Evolutionary conservation across 148 eudicot species (phyloP).

Genomic region (Cornus suecica): DNA sequence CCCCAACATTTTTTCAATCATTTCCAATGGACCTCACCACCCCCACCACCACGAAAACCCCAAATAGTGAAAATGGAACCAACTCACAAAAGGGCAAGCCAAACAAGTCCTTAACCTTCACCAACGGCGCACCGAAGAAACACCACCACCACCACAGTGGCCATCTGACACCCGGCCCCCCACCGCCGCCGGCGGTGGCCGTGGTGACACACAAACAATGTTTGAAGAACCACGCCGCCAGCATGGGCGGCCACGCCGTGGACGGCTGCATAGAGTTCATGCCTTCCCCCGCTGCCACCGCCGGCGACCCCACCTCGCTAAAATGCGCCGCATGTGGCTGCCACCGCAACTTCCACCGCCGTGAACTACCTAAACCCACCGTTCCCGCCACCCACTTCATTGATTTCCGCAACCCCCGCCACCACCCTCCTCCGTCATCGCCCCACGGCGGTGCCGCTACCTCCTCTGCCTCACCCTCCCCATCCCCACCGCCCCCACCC

Average conservation of each 20-base stretch:
- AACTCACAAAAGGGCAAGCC: constrained; percentile 37
- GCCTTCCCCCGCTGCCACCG: constrained; percentile 45
- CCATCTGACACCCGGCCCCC: background rate
- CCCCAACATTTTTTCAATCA: background rate
- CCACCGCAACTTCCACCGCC: constrained; percentile 93
- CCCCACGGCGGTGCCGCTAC: constrained; percentile 11
- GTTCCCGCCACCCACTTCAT: constrained; percentile 19
- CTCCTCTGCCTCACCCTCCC: constrained; percentile 19
- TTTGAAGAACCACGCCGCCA: constrained; percentile 74
- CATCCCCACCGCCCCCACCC: constrained; percentile 25
- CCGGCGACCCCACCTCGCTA: constrained; percentile 43
- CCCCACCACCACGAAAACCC: constrained; percentile 18
- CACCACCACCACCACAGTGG: constrained; percentile 11
- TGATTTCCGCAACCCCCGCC: constrained; percentile 22
- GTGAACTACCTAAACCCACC: constrained; percentile 27
- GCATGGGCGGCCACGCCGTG: constrained; percentile 72
- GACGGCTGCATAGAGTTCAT: constrained; percentile 91
- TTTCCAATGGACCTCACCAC: constrained; percentile 19
- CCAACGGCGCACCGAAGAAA: constrained; percentile 24
- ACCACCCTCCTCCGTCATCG: constrained; percentile 10
- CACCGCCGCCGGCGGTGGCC: background rate
- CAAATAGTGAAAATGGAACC: constrained; percentile 43
- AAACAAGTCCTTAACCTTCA: constrained; percentile 21
- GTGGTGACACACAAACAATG: constrained; percentile 59
- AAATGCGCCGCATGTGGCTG: constrained; percentile 83